Percentiles rank a stretch among this genome's conserved stretches.
phyloP scores from a whole-genome alignment of 306 rosid species.

The Pyrus pyrifolia region DNA sequence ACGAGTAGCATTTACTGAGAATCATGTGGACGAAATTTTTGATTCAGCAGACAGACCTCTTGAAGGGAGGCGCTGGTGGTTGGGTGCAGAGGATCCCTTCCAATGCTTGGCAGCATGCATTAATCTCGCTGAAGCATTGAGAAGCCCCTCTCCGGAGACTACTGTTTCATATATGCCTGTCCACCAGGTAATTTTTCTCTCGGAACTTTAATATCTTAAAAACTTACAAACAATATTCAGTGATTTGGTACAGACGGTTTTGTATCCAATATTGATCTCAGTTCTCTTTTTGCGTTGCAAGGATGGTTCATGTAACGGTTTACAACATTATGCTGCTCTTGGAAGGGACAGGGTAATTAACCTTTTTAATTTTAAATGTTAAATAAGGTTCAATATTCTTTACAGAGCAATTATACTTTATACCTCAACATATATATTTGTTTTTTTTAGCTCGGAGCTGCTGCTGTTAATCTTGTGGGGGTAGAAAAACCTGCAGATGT shows the following conservation, averaged over 20 bases:
- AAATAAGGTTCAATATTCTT: not conserved
- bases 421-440: no score
- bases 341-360: slow-evolving; percentile 91
- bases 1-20: slow-evolving; percentile 59
- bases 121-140: slow-evolving; percentile 79
- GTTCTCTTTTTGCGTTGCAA: slow-evolving; percentile 25
- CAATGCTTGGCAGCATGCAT: slow-evolving; percentile 89
- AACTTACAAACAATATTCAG: not conserved
- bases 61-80: slow-evolving; percentile 93
- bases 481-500: slow-evolving; percentile 96
- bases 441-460: slow-evolving; percentile 72
- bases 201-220: not conserved
- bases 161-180: slow-evolving; percentile 75
- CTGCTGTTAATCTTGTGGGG: slow-evolving; percentile 83
- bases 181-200: slow-evolving; percentile 63
- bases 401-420: no score
- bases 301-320: slow-evolving; percentile 99
- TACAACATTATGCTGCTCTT: slow-evolving; percentile 98
- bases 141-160: slow-evolving; percentile 86
- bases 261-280: slow-evolving; percentile 5
- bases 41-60: slow-evolving; percentile 87
- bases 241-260: not conserved
- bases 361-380: slow-evolving; percentile 1
- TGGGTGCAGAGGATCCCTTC: slow-evolving; percentile 95
- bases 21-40: slow-evolving; percentile 63